Conservation (phyloP, 2,329 filamentous ascomycete genomes). For the Apiospora saccharicola region DNA sequence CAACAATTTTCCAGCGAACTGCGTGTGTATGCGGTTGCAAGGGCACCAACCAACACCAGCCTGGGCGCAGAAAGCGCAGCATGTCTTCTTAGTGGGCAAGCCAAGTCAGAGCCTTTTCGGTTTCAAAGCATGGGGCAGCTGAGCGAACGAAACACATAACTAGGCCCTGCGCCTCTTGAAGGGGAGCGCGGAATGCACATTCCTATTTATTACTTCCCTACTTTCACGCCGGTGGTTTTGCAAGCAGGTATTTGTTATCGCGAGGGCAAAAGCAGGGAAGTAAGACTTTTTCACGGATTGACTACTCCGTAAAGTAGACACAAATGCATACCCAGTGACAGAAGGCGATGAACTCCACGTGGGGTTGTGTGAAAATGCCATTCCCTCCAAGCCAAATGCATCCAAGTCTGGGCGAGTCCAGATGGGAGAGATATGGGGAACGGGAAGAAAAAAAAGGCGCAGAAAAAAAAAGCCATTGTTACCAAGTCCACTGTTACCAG, state of each 20-base stretch:
- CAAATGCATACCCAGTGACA: neutral
- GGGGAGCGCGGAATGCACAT: neutral
- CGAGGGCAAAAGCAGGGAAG: neutral
- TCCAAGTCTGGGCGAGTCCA: neutral
- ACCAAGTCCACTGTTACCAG: conserved; percentile 9
- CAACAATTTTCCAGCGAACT: neutral
- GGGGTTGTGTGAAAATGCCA: conserved; percentile 17
- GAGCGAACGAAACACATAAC: neutral
- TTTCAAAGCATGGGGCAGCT: neutral
- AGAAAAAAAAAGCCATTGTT: neutral
- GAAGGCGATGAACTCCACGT: conserved; percentile 17
- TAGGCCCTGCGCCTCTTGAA: neutral
- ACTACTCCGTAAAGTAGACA: neutral
- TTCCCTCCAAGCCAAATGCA: neutral
- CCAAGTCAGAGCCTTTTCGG: neutral
- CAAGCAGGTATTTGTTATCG: neutral
- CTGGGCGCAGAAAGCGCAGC: neutral
- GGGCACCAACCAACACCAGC: neutral
- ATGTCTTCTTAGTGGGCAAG: neutral
- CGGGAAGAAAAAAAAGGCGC: too few relatives aligned
- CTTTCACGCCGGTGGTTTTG: neutral
- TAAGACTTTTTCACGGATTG: neutral
- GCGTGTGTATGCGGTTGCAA: neutral
- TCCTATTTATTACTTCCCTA: neutral
- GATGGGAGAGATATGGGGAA: neutral